Evolutionary conservation across 2,329 filamentous ascomycete species (phyloP), one percentile per base, ranked within the genome.

Genomic region (Paracoccidioides lutzii): DNA sequence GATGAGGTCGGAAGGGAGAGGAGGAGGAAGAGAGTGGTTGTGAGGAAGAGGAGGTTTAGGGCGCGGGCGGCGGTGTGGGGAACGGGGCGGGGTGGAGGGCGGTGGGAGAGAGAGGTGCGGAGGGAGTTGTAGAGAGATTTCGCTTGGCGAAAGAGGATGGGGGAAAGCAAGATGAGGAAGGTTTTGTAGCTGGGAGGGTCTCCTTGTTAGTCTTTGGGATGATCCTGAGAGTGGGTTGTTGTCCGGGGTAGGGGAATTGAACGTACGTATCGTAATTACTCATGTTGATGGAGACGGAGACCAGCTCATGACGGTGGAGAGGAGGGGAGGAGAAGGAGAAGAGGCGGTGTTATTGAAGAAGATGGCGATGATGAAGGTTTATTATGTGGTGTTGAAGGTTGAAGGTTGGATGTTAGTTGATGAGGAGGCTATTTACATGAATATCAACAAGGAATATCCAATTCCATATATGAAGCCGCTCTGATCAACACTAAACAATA

Each of bases 1-100:
- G 45, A 35, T 15, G 35, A 52, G 49, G 38, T 14, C 0, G 88
- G 84, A 0, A 91, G 73, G 14, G 85, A 83, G 57, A 81, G 78
- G 57, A 83, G 64, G 53, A 87, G 69, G 61, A 77, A 79, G 57
- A 78, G 59, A 46, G 76, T 61, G 48, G 75, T 75, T 59, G 76
- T 74, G 62, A 80, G 65, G 68, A 81, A 78, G 57, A 82, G 66
- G 62, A 81, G 64, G 56, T 76, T 76, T 46, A 76, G 62, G 5
- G 72, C 71, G 37, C 69, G 69, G 40, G 63, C 58, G 30, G 72
- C 67, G 37, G 64, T 62, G 10, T 63, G 46, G 4, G 71, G 67
- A 1, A 74, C 60, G 28, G 70, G 67, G 15, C 69, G 64, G 1
- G 71, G 69, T 33, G 69, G 65, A 7, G 70, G 45, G 5, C 32